Evolutionary conservation across 345 rosid species (phyloP).

Genomic region (Murraya koenigii): DNA sequence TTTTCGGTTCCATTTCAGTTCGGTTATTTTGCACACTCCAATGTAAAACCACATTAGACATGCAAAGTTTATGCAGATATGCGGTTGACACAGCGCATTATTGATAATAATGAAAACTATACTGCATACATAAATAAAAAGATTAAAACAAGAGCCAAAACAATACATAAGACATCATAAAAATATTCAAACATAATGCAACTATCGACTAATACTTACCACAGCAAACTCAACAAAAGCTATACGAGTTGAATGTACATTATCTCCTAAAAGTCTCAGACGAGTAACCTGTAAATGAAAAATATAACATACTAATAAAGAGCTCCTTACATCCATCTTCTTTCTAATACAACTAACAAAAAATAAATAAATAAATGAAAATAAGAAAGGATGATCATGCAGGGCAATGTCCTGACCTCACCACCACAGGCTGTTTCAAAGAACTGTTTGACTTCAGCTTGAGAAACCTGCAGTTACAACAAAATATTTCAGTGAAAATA

Average conservation of each 20-base stretch:
- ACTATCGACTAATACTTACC: constrained; percentile 38
- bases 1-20: not conserved
- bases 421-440: constrained; percentile 89
- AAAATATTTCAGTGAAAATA: constrained; percentile 5
- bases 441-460: constrained; percentile 73
- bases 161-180: constrained; percentile 4
- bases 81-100: not conserved
- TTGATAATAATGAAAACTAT: not conserved
- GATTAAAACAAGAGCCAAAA: not conserved
- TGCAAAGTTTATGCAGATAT: not conserved
- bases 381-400: not conserved
- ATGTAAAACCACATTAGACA: constrained; percentile 1
- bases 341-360: not conserved
- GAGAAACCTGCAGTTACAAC: constrained; percentile 51
- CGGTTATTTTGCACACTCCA: not conserved
- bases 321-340: not conserved
- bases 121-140: not conserved
- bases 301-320: constrained; percentile 7
- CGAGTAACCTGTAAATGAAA: constrained; percentile 59
- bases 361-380: not conserved
- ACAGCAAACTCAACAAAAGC: constrained; percentile 84
- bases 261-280: constrained; percentile 83
- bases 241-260: constrained; percentile 81
- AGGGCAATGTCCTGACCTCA: constrained; percentile 52
- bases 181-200: not conserved